Percentiles rank a stretch among this genome's conserved stretches.
phyloP scores from a whole-genome alignment of 495 filamentous ascomycete genomes.

The Xylaria acuta region DNA sequence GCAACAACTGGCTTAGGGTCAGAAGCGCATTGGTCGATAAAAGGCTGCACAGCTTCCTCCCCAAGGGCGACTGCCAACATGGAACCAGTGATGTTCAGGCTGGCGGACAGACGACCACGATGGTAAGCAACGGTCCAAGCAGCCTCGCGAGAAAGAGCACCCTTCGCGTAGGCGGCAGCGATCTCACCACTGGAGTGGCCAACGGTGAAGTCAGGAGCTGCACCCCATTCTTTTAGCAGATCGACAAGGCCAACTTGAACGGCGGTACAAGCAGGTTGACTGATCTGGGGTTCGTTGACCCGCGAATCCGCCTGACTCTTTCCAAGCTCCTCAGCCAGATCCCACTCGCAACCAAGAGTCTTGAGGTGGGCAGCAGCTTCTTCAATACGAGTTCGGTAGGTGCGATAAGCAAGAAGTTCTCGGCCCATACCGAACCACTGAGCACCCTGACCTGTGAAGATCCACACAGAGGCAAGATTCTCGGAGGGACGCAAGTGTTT shows the following conservation, averaged over 20 bases:
- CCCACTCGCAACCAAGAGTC: constrained; percentile 34
- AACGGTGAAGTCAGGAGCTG: constrained; percentile 53
- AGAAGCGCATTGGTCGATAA: constrained; percentile 37
- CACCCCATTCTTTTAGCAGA: constrained; percentile 54
- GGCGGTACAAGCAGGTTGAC: constrained; percentile 52
- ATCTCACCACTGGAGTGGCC: constrained; percentile 71
- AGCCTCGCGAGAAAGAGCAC: constrained; percentile 49
- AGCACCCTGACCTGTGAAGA: constrained; percentile 46
- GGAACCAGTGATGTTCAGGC: constrained; percentile 37
- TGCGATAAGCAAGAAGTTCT: constrained; percentile 43
- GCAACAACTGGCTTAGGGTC: constrained; percentile 44
- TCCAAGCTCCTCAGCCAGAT: constrained; percentile 36
- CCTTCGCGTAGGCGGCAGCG: constrained; percentile 53
- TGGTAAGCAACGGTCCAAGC: constrained; percentile 59
- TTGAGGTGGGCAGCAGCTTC: constrained; percentile 35
- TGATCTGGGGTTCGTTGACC: constrained; percentile 41
- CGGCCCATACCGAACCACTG: constrained; percentile 59
- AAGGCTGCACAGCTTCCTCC: constrained; percentile 33
- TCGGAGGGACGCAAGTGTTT: constrained; percentile 34
- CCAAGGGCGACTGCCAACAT: constrained; percentile 54
- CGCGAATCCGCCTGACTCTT: constrained; percentile 31
- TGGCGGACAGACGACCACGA: constrained; percentile 39
- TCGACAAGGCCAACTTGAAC: constrained; percentile 61
- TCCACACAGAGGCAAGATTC: constrained; percentile 29
- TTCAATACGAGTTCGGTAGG: constrained; percentile 36